phyloP scores from a whole-genome alignment of 768 basidiomycete genomes.

The Mycena kentingensis region DNA sequence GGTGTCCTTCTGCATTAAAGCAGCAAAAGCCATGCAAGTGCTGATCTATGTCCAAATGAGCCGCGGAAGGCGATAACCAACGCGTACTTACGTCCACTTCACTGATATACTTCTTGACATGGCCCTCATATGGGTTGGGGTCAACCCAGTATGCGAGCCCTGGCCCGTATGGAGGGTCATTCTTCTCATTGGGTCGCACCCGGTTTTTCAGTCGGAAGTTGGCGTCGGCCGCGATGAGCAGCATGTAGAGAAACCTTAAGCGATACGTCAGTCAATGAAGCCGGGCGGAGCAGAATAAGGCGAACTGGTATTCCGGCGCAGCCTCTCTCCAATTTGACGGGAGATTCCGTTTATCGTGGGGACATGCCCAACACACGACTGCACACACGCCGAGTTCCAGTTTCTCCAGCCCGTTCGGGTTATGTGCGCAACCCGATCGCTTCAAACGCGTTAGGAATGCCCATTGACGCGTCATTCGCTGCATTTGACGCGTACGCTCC shows the following conservation, averaged over 20 bases:
- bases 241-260: conserved; percentile 10
- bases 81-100: conserved; percentile 7
- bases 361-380: conserved; percentile 28
- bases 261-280: background rate
- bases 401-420: conserved; percentile 11
- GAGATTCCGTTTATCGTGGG: conserved; percentile 25
- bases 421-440: conserved; percentile 20
- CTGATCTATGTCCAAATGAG: conserved; percentile 1
- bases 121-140: conserved; percentile 3
- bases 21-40: conserved; percentile 10
- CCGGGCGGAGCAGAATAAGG: background rate
- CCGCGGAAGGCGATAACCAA: background rate
- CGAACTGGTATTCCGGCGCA: background rate
- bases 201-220: conserved; percentile 11
- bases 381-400: conserved; percentile 24
- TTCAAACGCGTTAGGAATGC: conserved; percentile 18
- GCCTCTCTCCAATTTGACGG: conserved; percentile 18
- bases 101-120: background rate
- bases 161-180: background rate
- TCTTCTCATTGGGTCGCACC: background rate
- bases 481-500: conserved; percentile 1
- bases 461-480: conserved; percentile 19
- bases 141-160: conserved; percentile 16
- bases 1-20: conserved; percentile 6
- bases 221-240: conserved; percentile 3